phyloP scores from a whole-genome alignment of 345 rosid species.

The Salix arbutifolia region DNA sequence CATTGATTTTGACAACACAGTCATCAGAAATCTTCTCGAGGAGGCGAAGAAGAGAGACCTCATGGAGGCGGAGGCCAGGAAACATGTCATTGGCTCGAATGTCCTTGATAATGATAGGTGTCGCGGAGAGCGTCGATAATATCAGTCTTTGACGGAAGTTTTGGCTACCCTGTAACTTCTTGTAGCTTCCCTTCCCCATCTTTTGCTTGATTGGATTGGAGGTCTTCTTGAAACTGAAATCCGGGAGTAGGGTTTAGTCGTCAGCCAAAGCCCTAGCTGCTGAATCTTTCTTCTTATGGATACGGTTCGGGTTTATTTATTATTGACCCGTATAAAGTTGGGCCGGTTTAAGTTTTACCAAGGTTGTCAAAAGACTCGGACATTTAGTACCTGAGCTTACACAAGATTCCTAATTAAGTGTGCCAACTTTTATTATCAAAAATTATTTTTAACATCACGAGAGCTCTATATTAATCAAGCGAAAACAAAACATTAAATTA shows the following conservation, averaged over 20 bases:
- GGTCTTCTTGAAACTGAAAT: background rate
- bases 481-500: too few species aligned
- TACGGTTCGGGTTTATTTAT: background rate
- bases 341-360: background rate
- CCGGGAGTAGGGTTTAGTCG: background rate
- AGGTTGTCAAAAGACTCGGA: too few species aligned
- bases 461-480: too few species aligned
- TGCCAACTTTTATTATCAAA: too few species aligned
- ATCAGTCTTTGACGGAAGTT: slow-evolving; percentile 71
- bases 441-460: too few species aligned
- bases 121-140: slow-evolving; percentile 60
- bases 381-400: too few species aligned
- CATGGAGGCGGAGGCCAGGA: slow-evolving; percentile 78
- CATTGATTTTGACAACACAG: slow-evolving; percentile 60
- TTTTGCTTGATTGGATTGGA: background rate
- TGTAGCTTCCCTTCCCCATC: slow-evolving; percentile 64
- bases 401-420: too few species aligned
- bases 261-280: background rate
- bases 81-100: slow-evolving; percentile 59
- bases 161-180: slow-evolving; percentile 68
- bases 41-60: slow-evolving; percentile 78
- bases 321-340: background rate
- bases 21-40: slow-evolving; percentile 68
- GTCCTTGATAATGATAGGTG: slow-evolving; percentile 56
- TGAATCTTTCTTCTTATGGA: background rate